Evolutionary conservation across 2,329 filamentous ascomycete species (phyloP).

Genomic region (Gaeumannomyces tritici): DNA sequence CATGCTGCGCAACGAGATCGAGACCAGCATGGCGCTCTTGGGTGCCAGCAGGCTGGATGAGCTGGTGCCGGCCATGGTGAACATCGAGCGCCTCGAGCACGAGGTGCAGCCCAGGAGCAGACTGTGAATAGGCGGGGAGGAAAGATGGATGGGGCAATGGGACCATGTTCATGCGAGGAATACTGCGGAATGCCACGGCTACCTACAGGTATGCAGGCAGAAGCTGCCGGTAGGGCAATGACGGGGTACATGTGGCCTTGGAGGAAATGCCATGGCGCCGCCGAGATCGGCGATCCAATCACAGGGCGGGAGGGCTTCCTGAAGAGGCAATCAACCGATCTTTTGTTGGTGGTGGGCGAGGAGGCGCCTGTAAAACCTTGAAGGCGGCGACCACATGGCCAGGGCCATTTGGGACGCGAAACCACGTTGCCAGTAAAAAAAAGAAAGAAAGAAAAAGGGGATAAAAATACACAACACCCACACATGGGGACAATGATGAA

Average conservation of each 20-base stretch:
- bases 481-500: neutral
- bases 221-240: neutral
- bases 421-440: too few species aligned
- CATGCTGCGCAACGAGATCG: constrained; percentile 7
- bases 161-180: neutral
- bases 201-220: too few species aligned
- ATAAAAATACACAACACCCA: too few species aligned
- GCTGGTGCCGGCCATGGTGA: constrained; percentile 7
- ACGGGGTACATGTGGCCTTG: too few species aligned
- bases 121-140: neutral
- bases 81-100: neutral
- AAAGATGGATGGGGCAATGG: too few species aligned
- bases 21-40: constrained; percentile 8
- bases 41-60: constrained; percentile 6
- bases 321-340: neutral
- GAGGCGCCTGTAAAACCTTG: neutral
- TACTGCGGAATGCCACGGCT: too few species aligned
- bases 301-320: neutral
- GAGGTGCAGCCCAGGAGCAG: neutral
- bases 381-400: too few species aligned
- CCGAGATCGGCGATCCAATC: neutral
- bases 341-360: neutral
- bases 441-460: neutral
- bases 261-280: too few species aligned
- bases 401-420: too few species aligned